A percentile compares a stretch with the other conserved stretches of the same genome.
Conservation (phyloP, 371 early-diverging fungal species). For the Actinomortierella wolfii region DNA sequence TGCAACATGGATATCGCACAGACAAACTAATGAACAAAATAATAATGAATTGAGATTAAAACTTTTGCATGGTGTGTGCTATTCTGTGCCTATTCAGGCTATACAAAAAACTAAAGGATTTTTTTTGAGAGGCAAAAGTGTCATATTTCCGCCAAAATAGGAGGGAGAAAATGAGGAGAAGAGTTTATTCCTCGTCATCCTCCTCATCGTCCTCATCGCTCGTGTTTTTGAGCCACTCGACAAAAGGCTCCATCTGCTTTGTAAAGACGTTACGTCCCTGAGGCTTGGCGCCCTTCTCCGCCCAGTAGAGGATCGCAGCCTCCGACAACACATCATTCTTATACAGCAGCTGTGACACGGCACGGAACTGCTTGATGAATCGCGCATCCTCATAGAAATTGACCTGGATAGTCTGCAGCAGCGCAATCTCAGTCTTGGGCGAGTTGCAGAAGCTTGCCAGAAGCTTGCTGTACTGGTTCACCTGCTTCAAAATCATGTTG, state of each 20-base stretch:
- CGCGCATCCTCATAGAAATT: conserved; percentile 89
- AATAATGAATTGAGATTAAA: too few species aligned
- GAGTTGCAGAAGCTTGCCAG: conserved; percentile 75
- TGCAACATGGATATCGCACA: too few species aligned
- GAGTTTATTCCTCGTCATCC: conserved; percentile 63
- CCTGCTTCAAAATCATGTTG: conserved; percentile 67
- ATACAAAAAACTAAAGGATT: too few species aligned
- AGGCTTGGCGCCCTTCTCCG: conserved; percentile 84
- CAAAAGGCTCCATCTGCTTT: conserved; percentile 91
- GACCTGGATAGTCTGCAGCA: conserved; percentile 83
- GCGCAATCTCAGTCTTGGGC: conserved; percentile 83
- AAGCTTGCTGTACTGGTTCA: conserved; percentile 57
- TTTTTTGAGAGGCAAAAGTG: too few species aligned
- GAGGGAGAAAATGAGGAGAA: too few species aligned
- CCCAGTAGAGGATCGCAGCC: conserved; percentile 92
- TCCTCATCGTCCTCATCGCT: conserved; percentile 79
- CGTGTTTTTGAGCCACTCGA: conserved; percentile 79
- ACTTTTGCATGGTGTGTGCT: too few species aligned
- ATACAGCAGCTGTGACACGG: conserved; percentile 82
- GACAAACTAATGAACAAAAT: too few species aligned
- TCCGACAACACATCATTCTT: conserved; percentile 89
- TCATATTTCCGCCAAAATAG: too few species aligned
- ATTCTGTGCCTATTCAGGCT: too few species aligned
- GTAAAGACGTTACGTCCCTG: conserved; percentile 88
- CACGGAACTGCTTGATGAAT: conserved; percentile 84